Base-by-base conservation (phyloP, 1,284 basidiomycete genomes). In the Moesziomyces sp. region DNA sequence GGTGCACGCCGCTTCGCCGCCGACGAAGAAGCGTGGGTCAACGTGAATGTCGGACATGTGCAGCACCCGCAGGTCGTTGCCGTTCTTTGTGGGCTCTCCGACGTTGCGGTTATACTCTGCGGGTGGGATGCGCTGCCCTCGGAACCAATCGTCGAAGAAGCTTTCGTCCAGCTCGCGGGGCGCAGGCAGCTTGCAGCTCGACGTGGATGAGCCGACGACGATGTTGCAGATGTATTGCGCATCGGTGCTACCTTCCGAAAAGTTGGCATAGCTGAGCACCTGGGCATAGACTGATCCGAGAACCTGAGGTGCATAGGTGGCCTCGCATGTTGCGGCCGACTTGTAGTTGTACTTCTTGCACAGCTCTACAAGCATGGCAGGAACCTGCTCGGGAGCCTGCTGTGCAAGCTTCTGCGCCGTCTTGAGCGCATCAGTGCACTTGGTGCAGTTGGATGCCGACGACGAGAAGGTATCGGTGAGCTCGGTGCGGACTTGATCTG, bases 21-120 rank as follows among this genome's bases (percentile, higher is more conserved):
- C 90, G 38, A 89, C 92, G 13, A 90, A 87, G 81, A 89, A 93
- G 33, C 91, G 90, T 88, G 92, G 89, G 79, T 93, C 92, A 53
- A 93, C 85, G 83, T 93, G 92, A 63, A 92, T 86, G 77, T 93
- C 92, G 0, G 91, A 92, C 16, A 92, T 74, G 78, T 93, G 92
- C 48, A 93, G 84, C 2, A 93, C 89, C 77, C 91, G 91, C 44
- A 93, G 84, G 48, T 88, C 86, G 76, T 90, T 85, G 11, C 90
- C 90, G 47, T 88, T 48, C 58, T 67, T 62, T 9, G 63, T 58
- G 1, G 64, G 62, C 49, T 61, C 57, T 44, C 72, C 72, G 0
- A 62, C 64, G 26, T 75, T 72, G 11, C 11, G 46, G 44, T 74
- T 62, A 46, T 74, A 67, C 42, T 52, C 48, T 3, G 56, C 21